phyloP scores from a whole-genome alignment of 169 alveolate species.

The Eimeria falciformis region DNA sequence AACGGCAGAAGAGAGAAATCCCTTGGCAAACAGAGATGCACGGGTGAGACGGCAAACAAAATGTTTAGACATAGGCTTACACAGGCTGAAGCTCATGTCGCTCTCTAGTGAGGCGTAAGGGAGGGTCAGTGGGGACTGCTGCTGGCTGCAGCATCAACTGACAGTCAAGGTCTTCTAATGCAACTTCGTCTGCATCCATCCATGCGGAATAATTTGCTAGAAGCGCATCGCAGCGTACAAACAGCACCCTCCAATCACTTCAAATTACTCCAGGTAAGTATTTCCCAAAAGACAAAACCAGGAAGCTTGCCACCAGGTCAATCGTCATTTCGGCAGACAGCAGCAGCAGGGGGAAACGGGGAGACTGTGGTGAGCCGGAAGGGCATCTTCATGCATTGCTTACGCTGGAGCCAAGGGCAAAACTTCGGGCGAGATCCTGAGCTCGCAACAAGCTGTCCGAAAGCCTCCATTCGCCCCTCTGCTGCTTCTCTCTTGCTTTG shows the following conservation, averaged over 20 bases:
- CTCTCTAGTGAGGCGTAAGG: slow-evolving; percentile 36
- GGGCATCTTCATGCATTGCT: not conserved
- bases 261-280: too few species aligned
- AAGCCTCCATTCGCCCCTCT: not conserved
- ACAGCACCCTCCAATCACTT: not conserved
- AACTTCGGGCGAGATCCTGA: slow-evolving; percentile 1
- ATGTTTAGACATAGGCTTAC: not conserved
- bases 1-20: not conserved
- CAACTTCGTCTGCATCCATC: slow-evolving; percentile 69
- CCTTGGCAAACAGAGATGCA: not conserved
- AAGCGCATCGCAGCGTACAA: not conserved
- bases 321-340: too few species aligned
- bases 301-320: too few species aligned
- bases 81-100: slow-evolving; percentile 70
- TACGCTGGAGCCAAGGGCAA: slow-evolving; percentile 60
- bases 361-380: not conserved
- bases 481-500: slow-evolving; percentile 10
- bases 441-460: not conserved
- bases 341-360: not conserved
- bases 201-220: slow-evolving; percentile 68
- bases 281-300: too few species aligned
- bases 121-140: slow-evolving; percentile 60
- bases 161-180: slow-evolving; percentile 69
- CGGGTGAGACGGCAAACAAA: not conserved
- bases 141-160: slow-evolving; percentile 62